Percentiles rank a stretch among this genome's conserved stretches.
These are phyloP conservation scores for Metschnikowia proteae DNA, from an alignment of 805 yeast species.

Conservation along the genomic window DNA sequence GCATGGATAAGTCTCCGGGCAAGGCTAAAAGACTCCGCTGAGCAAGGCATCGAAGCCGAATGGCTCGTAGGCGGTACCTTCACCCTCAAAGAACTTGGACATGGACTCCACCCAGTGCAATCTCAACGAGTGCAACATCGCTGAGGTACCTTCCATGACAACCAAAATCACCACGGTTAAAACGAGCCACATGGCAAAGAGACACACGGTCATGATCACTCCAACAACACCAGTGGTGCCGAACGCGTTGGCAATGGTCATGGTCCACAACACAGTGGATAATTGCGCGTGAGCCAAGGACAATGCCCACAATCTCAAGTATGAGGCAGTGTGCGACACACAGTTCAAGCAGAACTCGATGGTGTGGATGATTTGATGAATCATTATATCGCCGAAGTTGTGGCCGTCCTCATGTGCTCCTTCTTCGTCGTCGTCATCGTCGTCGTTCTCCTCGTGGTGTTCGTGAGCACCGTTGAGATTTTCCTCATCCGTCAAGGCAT, in stretches of 20 bases:
- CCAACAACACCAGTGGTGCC: conserved; percentile 61
- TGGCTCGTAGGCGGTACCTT: conserved; percentile 89
- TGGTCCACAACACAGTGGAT: conserved; percentile 91
- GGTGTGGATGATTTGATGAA: conserved; percentile 96
- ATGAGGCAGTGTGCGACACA: conserved; percentile 98
- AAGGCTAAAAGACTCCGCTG: conserved; percentile 12
- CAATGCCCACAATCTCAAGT: conserved; percentile 93
- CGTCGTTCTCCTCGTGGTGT: conserved; percentile 33
- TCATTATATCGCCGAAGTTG: conserved; percentile 89
- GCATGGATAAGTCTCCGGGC: too few species aligned
- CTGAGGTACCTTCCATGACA: conserved; percentile 98
- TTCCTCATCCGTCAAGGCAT: conserved; percentile 30
- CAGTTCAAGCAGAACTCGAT: conserved; percentile 96
- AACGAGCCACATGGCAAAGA: conserved; percentile 94
- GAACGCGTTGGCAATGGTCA: conserved; percentile 86
- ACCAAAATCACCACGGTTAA: conserved; percentile 89
- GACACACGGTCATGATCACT: conserved; percentile 65
- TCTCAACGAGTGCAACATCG: conserved; percentile 97
- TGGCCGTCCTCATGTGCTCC: conserved; percentile 54
- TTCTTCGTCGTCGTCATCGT: conserved; percentile 46
- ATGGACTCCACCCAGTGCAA: conserved; percentile 99
- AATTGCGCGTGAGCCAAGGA: conserved; percentile 96
- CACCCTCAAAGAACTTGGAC: conserved; percentile 98
- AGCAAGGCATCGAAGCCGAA: conserved; percentile 52
- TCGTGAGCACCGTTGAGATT: conserved; percentile 25